Conservation (phyloP, 2,329 filamentous ascomycete genomes). For the Fusarium neocosmosporiellum region DNA sequence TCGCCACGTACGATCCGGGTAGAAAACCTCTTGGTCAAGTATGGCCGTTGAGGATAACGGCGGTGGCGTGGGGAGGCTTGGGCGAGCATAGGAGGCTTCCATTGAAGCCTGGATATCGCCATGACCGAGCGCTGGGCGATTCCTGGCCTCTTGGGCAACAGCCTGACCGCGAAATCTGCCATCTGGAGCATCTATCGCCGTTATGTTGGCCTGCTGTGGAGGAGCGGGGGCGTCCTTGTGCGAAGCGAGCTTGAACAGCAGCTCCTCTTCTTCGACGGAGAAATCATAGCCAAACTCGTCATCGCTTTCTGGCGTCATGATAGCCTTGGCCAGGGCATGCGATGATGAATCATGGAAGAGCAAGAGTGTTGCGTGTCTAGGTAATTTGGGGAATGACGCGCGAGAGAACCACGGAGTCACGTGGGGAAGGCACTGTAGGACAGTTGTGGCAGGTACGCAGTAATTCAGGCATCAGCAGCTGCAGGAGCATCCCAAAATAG, state of each 20-base stretch:
- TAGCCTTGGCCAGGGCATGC: slow-evolving; percentile 7
- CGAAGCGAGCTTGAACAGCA: slow-evolving; percentile 51
- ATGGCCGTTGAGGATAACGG: slow-evolving; percentile 23
- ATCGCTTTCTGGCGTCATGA: slow-evolving; percentile 48
- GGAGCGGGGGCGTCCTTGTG: slow-evolving; percentile 20
- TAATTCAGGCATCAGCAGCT: slow-evolving; percentile 11
- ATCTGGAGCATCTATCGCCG: slow-evolving; percentile 39
- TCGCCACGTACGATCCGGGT: slow-evolving; percentile 64
- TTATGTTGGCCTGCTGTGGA: slow-evolving; percentile 16
- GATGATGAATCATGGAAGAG: slow-evolving; percentile 37
- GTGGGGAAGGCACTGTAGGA: slow-evolving; percentile 15
- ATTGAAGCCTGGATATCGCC: slow-evolving; percentile 4
- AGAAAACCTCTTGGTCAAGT: slow-evolving; percentile 49
- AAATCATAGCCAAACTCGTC: slow-evolving; percentile 61
- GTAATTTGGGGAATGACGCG: slow-evolving; percentile 19
- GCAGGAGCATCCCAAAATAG: background rate
- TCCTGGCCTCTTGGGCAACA: slow-evolving; percentile 1
- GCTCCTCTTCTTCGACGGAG: slow-evolving; percentile 58
- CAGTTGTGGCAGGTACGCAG: background rate
- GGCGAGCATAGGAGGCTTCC: background rate
- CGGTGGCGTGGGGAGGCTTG: slow-evolving; percentile 19
- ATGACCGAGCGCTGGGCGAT: slow-evolving; percentile 1
- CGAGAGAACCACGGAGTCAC: slow-evolving; percentile 41
- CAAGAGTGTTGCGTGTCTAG: slow-evolving; percentile 13
- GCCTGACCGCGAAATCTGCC: slow-evolving; percentile 13